These are phyloP conservation scores for Pleurotus salmoneostramineus DNA, from an alignment of 768 basidiomycete genomes.

Conservation along the genomic window DNA sequence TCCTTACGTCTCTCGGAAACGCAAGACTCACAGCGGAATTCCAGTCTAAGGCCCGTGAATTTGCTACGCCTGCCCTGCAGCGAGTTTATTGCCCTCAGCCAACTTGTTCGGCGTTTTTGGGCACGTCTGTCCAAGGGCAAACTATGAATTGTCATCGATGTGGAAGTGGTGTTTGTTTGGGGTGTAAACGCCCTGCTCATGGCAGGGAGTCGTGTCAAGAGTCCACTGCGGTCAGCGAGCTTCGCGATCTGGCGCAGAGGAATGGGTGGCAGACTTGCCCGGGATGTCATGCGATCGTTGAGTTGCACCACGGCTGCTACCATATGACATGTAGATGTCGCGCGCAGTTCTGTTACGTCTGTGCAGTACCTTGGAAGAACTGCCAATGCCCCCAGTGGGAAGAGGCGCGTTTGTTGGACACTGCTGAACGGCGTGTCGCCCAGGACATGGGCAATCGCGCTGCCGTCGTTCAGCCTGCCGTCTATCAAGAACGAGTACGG, in stretches of 20 bases:
- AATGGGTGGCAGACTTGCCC: constrained; percentile 64
- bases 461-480: constrained; percentile 21
- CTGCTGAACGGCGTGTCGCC: constrained; percentile 35
- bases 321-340: constrained; percentile 64
- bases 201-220: constrained; percentile 32
- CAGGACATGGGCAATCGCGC: constrained; percentile 28
- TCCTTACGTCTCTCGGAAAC: constrained; percentile 15
- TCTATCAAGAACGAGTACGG: constrained; percentile 25
- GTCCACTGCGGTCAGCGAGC: constrained; percentile 34
- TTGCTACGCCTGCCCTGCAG: constrained; percentile 30
- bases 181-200: constrained; percentile 48
- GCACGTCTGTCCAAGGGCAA: constrained; percentile 23
- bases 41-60: constrained; percentile 41
- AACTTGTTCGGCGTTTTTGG: constrained; percentile 52
- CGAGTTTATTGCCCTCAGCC: constrained; percentile 50
- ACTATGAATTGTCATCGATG: constrained; percentile 39
- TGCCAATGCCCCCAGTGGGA: constrained; percentile 67
- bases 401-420: constrained; percentile 30
- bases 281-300: constrained; percentile 50
- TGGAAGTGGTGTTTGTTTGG: constrained; percentile 32
- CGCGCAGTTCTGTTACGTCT: constrained; percentile 62
- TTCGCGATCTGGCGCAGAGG: constrained; percentile 39
- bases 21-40: constrained; percentile 24
- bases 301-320: constrained; percentile 54
- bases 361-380: constrained; percentile 57